Base-by-base conservation (phyloP, 2,329 filamentous ascomycete genomes). In the Diaporthe sp. region DNA sequence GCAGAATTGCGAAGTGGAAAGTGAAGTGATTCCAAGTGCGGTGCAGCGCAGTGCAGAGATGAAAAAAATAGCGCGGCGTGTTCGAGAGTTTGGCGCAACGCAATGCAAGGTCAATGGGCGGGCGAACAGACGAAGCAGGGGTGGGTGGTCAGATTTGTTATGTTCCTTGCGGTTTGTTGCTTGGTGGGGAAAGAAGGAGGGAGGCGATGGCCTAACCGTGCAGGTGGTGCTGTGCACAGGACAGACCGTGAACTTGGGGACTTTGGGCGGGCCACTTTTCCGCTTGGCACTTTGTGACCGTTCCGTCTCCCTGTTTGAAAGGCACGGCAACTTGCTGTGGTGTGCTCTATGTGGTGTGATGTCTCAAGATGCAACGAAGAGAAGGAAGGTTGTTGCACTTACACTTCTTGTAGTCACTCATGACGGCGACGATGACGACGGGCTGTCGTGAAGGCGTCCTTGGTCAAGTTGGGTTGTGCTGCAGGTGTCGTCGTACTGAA, bases 71-170 rank as follows among this genome's bases (percentile, higher is more conserved):
- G 67, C 61, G 58, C 59, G 72, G 13, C 12, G 70, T 57, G 70
- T 57, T 37, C 28, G 71, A 72, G 46, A 55, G 42, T 46, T 55
- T 65, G 51, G 73, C 39, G 49, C 58, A 44, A 57, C 51, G 55
- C 39, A 59, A 72, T 55, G 49, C 65, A 31, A 69, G 65, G 49
- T 42, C 46, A 42, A 42, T 53, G 46, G 46, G 19, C 31, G n/a
- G 53, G 53, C 46, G 12, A 59, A n/a, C 22, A 51, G 72, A 53
- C 4, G 51, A 53, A 31, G 46, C 31, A 55, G 61, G 42, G 62
- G 49, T 68, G 62, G 62, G 62, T 68, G 62, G 62, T 68, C 62
- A 68, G 62, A 68, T 68, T 68, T 68, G 62, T 68, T 51, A 15
- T 37, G 65, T 68, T 51, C n/a, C 34, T 25, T 51, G 44, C 44